Conservation (phyloP, 2,329 filamentous ascomycete species). For the Shiraia sp. region DNA sequence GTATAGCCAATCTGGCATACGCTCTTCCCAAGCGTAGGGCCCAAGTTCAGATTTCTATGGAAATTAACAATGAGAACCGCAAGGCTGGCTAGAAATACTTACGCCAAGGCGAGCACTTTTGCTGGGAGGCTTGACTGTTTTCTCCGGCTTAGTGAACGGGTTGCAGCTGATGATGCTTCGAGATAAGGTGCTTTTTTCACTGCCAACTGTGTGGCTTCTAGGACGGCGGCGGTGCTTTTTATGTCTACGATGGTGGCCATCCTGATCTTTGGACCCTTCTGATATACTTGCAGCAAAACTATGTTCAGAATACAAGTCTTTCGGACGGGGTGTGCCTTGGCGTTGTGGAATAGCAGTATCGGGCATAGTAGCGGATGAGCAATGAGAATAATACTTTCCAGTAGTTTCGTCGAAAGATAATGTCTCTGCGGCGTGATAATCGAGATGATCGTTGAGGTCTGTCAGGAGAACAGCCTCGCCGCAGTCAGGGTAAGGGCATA, state of each 20-base stretch:
- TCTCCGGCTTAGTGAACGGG: constrained; percentile 32
- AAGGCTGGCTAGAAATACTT: constrained; percentile 13
- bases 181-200: constrained; percentile 41
- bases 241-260: constrained; percentile 21
- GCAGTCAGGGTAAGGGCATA: constrained; percentile 50
- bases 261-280: constrained; percentile 18
- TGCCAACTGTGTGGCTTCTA: constrained; percentile 30
- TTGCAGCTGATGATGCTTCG: constrained; percentile 42
- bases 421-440: constrained; percentile 48
- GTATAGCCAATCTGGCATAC: constrained; percentile 51
- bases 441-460: constrained; percentile 53
- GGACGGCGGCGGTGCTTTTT: constrained; percentile 28
- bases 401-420: constrained; percentile 43
- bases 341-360: constrained; percentile 14
- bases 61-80: constrained; percentile 13
- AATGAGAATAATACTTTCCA: constrained; percentile 39
- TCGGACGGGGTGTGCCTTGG: constrained; percentile 11
- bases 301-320: constrained; percentile 29
- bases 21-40: constrained; percentile 52
- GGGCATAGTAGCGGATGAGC: constrained; percentile 38
- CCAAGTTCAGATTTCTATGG: constrained; percentile 49
- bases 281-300: constrained; percentile 23
- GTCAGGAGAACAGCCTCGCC: constrained; percentile 47
- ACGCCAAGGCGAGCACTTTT: constrained; percentile 42
- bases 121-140: constrained; percentile 31